Evolutionary conservation across 352 stramenopile species (phyloP).

Genomic region (Globisporangium spinosum): DNA sequence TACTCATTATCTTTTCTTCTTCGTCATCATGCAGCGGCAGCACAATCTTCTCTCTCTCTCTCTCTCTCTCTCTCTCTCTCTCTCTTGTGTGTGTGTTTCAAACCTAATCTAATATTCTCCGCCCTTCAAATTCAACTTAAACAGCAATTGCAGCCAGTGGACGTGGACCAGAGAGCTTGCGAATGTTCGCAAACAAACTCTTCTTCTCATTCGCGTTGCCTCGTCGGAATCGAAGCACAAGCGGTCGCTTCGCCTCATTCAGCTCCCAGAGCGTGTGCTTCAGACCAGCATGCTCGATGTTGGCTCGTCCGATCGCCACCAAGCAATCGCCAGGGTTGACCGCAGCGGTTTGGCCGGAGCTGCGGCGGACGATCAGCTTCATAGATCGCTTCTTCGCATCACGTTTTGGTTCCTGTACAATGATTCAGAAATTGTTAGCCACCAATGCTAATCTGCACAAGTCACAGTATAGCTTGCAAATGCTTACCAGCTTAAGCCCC

Average conservation of each 20-base stretch:
- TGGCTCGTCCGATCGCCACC: constrained; percentile 74
- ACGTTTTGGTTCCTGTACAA: constrained; percentile 35
- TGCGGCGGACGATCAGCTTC: constrained; percentile 73
- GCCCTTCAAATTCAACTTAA: constrained; percentile 21
- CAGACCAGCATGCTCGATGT: constrained; percentile 81
- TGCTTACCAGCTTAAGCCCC: constrained; percentile 57
- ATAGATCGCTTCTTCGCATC: constrained; percentile 46
- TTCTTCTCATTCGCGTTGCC: constrained; percentile 73
- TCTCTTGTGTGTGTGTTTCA: not conserved
- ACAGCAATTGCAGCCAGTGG: constrained; percentile 40
- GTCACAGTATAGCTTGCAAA: not conserved
- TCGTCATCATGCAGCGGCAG: not conserved
- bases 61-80: no score
- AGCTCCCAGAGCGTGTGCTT: constrained; percentile 85
- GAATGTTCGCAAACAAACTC: constrained; percentile 61
- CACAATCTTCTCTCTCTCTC: constrained; percentile 1
- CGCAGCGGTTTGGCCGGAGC: constrained; percentile 58
- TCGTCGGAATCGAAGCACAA: constrained; percentile 78
- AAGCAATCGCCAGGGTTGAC: constrained; percentile 83
- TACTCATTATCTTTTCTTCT: not conserved
- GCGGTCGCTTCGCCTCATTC: constrained; percentile 66
- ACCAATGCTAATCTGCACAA: not conserved
- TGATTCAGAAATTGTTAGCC: not conserved
- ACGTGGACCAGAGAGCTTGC: constrained; percentile 28
- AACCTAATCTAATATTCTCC: constrained; percentile 12